Conservation (phyloP, 2,329 filamentous ascomycete species). For the Ophioceras dolichostomum region DNA sequence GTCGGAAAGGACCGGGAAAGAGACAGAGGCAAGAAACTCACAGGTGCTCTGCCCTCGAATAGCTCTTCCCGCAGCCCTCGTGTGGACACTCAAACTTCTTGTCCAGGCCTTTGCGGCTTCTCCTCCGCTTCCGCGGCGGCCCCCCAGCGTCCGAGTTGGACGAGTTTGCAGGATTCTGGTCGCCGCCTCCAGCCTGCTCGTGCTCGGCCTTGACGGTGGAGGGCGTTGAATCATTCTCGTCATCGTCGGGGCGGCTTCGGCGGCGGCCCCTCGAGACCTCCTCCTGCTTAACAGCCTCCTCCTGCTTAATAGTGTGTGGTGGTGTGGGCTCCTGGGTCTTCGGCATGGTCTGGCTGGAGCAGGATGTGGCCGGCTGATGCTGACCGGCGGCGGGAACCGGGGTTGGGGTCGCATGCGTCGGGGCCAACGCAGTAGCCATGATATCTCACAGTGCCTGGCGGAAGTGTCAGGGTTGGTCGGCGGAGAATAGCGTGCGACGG, state of each 20-base stretch:
- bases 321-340: slow-evolving; percentile 27
- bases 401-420: too few species aligned
- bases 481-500: too few species aligned
- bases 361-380: background rate
- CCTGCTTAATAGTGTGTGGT: slow-evolving; percentile 25
- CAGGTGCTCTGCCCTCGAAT: slow-evolving; percentile 91
- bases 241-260: slow-evolving; percentile 26
- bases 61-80: slow-evolving; percentile 86
- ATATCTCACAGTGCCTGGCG: too few species aligned
- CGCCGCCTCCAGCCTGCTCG: slow-evolving; percentile 21
- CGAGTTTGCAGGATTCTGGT: slow-evolving; percentile 31
- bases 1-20: background rate
- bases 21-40: slow-evolving; percentile 34
- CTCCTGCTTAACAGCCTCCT: slow-evolving; percentile 25
- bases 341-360: slow-evolving; percentile 24
- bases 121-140: slow-evolving; percentile 46
- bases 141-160: slow-evolving; percentile 38
- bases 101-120: slow-evolving; percentile 67
- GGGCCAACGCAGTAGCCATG: too few species aligned
- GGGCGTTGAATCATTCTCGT: slow-evolving; percentile 17
- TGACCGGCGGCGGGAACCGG: too few species aligned
- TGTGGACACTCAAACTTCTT: slow-evolving; percentile 78
- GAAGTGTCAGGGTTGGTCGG: too few species aligned
- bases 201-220: slow-evolving; percentile 13
- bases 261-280: slow-evolving; percentile 26